phyloP scores from a whole-genome alignment of 164 flowering plant genomes.

The Magnolia sinica region DNA sequence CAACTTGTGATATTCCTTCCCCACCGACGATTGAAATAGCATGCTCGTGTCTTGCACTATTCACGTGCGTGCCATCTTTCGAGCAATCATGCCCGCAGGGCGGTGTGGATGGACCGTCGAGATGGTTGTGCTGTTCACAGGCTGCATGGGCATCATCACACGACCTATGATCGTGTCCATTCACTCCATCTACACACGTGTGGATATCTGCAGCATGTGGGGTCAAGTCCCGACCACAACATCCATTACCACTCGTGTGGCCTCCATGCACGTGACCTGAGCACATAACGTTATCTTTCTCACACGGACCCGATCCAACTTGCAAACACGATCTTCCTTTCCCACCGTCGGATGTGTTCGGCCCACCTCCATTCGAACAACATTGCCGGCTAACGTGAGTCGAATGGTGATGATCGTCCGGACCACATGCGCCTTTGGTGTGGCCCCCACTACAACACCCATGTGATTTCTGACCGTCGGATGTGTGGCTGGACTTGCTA shows the following conservation, averaged over 20 bases:
- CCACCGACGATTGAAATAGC: background rate
- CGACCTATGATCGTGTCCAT: too few species aligned
- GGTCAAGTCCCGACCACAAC: background rate
- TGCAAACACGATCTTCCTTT: background rate
- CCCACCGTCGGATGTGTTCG: background rate
- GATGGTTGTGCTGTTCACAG: background rate
- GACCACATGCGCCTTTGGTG: constrained; percentile 1
- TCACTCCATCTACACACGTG: background rate
- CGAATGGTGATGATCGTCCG: constrained; percentile 1
- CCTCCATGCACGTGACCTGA: background rate
- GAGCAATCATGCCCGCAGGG: too few species aligned
- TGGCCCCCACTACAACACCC: constrained; percentile 5
- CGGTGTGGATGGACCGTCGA: background rate
- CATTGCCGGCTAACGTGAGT: constrained; percentile 5
- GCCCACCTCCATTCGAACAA: constrained; percentile 14
- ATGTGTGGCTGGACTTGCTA: constrained; percentile 13
- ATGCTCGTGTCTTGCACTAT: background rate
- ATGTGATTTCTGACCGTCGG: background rate
- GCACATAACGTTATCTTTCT: background rate
- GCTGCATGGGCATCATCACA: background rate
- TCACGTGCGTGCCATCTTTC: background rate
- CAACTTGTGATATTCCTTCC: background rate
- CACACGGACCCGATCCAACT: background rate
- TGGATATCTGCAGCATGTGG: background rate
- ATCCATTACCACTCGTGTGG: background rate